Conservation (phyloP, 1,284 basidiomycete species). For the Tilletiopsis washingtonensis region DNA sequence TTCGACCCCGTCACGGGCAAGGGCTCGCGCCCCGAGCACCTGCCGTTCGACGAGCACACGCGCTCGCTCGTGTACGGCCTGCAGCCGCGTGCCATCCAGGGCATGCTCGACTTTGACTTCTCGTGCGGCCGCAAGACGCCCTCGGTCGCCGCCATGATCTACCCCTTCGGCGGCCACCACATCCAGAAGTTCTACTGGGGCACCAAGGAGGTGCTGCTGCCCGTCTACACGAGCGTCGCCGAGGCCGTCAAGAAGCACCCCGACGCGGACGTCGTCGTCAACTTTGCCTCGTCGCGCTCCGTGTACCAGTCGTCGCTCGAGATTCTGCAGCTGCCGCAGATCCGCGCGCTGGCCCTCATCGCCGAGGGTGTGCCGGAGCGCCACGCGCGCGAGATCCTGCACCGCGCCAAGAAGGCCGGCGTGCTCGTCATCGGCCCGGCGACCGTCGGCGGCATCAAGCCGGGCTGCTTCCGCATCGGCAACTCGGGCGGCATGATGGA, state of each 20-base stretch:
- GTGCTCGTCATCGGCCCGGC: constrained; percentile 97
- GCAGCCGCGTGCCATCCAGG: constrained; percentile 97
- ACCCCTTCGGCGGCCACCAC: constrained; percentile 98
- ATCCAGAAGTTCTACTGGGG: constrained; percentile 99
- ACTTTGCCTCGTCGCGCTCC: constrained; percentile 90
- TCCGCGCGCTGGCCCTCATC: constrained; percentile 84
- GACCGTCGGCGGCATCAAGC: constrained; percentile 98
- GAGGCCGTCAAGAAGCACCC: constrained; percentile 93
- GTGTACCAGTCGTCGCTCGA: constrained; percentile 93
- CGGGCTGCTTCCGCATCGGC: constrained; percentile 98
- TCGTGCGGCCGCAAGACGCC: constrained; percentile 89
- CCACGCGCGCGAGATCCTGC: constrained; percentile 90
- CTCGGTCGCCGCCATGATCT: constrained; percentile 98
- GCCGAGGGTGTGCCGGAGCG: constrained; percentile 98
- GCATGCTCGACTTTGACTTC: constrained; percentile 99
- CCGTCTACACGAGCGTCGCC: constrained; percentile 86
- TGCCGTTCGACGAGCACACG: constrained; percentile 68
- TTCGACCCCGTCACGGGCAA: constrained; percentile 55
- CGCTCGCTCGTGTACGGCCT: constrained; percentile 96
- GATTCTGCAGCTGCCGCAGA: constrained; percentile 63
- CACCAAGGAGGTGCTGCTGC: constrained; percentile 94
- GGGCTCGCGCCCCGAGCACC: constrained; percentile 32
- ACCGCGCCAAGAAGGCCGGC: constrained; percentile 73
- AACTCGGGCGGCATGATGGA: constrained; percentile 99
- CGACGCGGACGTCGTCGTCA: constrained; percentile 94